These are phyloP conservation scores for Emericellopsis terricola DNA, from an alignment of 495 filamentous ascomycete species.

Conservation along the genomic window DNA sequence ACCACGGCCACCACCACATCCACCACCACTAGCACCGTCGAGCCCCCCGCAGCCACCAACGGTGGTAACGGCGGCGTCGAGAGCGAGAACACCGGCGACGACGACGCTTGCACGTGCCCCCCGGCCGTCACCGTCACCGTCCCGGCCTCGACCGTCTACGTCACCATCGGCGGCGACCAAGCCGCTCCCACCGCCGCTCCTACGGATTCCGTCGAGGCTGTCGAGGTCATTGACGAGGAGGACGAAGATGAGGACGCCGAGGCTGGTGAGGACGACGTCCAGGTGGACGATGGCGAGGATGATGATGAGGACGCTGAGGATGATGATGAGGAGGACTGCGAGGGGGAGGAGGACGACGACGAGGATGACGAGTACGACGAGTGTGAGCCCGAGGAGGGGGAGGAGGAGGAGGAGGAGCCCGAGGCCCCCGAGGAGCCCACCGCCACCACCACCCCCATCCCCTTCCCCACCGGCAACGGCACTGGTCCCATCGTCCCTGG, in stretches of 20 bases:
- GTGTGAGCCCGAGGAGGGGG: background rate
- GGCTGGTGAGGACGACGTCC: background rate
- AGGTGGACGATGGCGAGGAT: background rate
- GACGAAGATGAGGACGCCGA: background rate
- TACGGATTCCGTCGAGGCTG: background rate
- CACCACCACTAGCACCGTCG: background rate
- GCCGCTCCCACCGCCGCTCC: background rate
- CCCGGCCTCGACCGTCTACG: slow-evolving; percentile 3
- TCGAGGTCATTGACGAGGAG: background rate
- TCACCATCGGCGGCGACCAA: slow-evolving; percentile 18
- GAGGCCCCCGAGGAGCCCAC: background rate
- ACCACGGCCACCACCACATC: background rate
- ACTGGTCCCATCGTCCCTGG: slow-evolving; percentile 6
- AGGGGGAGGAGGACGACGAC: background rate
- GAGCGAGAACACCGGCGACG: background rate
- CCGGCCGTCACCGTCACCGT: slow-evolving; percentile 2
- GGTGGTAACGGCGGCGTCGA: background rate
- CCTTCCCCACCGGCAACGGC: slow-evolving; percentile 1
- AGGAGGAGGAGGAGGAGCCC: background rate
- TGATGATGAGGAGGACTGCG: background rate
- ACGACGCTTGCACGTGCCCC: slow-evolving; percentile 1
- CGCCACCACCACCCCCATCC: background rate
- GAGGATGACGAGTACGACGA: background rate
- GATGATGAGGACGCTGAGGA: background rate
- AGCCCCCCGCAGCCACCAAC: background rate